Base-by-base conservation (phyloP, 495 filamentous ascomycete genomes). In the Aspergillus hancockii region DNA sequence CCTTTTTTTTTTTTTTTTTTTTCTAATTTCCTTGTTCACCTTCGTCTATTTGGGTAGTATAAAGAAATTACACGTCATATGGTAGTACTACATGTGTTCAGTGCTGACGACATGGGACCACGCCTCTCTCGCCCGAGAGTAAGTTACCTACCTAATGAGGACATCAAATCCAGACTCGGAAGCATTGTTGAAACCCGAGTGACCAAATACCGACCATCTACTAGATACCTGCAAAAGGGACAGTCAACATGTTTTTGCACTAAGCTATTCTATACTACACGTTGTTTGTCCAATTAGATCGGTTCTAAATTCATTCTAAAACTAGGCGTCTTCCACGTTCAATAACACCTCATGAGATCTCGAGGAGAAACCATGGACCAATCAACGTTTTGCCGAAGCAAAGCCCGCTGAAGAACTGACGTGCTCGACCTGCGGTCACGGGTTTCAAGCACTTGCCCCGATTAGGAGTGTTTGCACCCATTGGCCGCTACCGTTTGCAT, bases 381-480 rank as follows among this genome's bases (percentile, higher is more conserved):
- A 31, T 45, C 56, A 49, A 49, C 36, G 52, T 58, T 57, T 14
- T 47, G 43, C 43, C 55, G 18, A 53, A 54, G 56, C 67, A 70
- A 70, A 72, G 41, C 54, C 70, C 66, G 65, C 28, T 34, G 25
- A 38, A 41, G 55, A 59, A 58, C 49, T 76, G 71, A 76, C 72
- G 72, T 72, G 70, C 71, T 75, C 69, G 61, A 40, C 31, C 8
- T 14, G 12, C 14, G 32, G 66, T 76, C 74, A 76, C 73, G 69
- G 65, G 73, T 68, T 61, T 60, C 64, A 68, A 69, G 66, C 69
- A 67, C 67, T 58, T 63, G 49, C 14, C 66, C 64, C 36, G 54
- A 75, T 62, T 5, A 4, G 64, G 73, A 19, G 63, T 57, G 73
- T 76, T 77, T 78, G 75, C 69, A 71, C 53, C 13, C 0, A 14